Conservation (phyloP, 495 filamentous ascomycete genomes). For the Cercophora samala region DNA sequence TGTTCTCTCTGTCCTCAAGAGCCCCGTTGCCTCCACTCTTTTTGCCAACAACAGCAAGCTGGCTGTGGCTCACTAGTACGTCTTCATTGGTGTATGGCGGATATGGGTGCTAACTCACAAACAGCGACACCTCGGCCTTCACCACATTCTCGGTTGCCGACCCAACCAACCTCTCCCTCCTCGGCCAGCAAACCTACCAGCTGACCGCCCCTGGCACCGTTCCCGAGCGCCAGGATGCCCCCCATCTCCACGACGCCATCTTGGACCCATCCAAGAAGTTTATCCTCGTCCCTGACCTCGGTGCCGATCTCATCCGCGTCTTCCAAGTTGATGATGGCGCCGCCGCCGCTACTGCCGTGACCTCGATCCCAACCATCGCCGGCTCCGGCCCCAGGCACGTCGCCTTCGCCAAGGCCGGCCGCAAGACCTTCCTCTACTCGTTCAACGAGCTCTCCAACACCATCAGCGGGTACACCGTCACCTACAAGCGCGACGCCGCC, state of each 20-base stretch:
- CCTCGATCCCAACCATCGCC: constrained; percentile 32
- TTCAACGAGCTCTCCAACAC: constrained; percentile 60
- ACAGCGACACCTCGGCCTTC: constrained; percentile 23
- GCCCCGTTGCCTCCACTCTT: constrained; percentile 32
- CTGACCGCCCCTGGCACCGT: constrained; percentile 49
- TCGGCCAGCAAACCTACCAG: constrained; percentile 51
- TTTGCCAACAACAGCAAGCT: constrained; percentile 42
- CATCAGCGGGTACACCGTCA: constrained; percentile 55
- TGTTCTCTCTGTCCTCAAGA: constrained; percentile 39
- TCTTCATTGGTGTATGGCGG: constrained; percentile 29
- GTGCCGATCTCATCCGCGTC: constrained; percentile 62
- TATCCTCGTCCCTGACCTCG: constrained; percentile 67
- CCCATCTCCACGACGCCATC: constrained; percentile 68
- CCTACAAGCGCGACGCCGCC: constrained; percentile 46
- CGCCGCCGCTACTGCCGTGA: constrained; percentile 32
- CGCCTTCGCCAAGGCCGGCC: constrained; percentile 51
- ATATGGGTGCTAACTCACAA: constrained; percentile 13
- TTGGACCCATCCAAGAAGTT: constrained; percentile 65
- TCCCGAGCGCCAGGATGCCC: constrained; percentile 56
- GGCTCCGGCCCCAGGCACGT: constrained; percentile 69
- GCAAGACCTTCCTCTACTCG: constrained; percentile 56
- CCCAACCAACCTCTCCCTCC: constrained; percentile 32
- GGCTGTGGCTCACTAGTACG: constrained; percentile 51
- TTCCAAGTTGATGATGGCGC: constrained; percentile 51
- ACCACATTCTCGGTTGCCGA: constrained; percentile 23